Conservation (phyloP, 176 grass and related monocot genomes). For the Neostapfia colusana region DNA sequence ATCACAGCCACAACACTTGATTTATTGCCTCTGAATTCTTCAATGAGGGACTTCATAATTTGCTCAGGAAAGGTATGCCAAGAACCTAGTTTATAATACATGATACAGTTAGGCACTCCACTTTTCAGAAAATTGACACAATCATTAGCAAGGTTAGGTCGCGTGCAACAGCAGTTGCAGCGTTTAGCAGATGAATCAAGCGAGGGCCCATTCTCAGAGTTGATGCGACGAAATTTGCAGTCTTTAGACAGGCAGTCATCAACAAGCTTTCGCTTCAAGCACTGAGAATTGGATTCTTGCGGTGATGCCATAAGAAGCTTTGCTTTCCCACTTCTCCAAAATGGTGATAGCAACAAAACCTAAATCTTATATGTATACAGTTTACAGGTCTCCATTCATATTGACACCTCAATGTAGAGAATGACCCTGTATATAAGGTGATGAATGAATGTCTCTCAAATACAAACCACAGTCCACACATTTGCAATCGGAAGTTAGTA, state of each 20-base stretch:
- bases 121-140: constrained; percentile 75
- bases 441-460: constrained; percentile 34
- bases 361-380: constrained; percentile 50
- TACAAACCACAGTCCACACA: constrained; percentile 25
- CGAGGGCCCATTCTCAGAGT: constrained; percentile 39
- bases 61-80: constrained; percentile 66
- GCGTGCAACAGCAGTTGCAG: constrained; percentile 64
- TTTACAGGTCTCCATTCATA: constrained; percentile 51
- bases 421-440: constrained; percentile 57
- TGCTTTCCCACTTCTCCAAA: constrained; percentile 39
- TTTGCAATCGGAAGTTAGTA: background rate
- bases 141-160: constrained; percentile 62
- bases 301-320: constrained; percentile 41
- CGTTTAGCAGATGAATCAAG: constrained; percentile 39
- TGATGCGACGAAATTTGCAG: constrained; percentile 45
- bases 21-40: constrained; percentile 55
- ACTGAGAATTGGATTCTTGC: constrained; percentile 44
- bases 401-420: constrained; percentile 33
- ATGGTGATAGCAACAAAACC: constrained; percentile 37
- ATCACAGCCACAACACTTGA: constrained; percentile 56
- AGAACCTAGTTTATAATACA: constrained; percentile 64
- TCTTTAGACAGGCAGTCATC: constrained; percentile 55
- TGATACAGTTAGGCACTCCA: constrained; percentile 48
- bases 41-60: constrained; percentile 57
- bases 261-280: constrained; percentile 68